phyloP scores from a whole-genome alignment of 257 asterid genomes.

The Nicotiana benthamiana region DNA sequence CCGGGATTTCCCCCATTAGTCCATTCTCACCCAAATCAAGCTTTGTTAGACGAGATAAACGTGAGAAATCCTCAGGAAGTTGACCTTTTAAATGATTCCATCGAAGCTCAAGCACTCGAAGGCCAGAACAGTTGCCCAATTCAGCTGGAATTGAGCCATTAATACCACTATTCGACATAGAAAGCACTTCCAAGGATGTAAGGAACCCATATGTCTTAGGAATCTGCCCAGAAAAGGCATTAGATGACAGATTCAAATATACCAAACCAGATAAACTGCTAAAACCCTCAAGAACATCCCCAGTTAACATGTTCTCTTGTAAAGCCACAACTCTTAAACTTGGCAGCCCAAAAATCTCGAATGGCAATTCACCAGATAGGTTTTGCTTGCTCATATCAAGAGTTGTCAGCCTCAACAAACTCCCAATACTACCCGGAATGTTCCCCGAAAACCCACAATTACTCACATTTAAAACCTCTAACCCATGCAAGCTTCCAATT shows the following conservation, averaged over 20 bases:
- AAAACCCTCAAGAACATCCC: slow-evolving; percentile 61
- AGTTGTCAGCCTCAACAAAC: slow-evolving; percentile 39
- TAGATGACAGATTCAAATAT: slow-evolving; percentile 55
- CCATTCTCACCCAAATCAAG: slow-evolving; percentile 60
- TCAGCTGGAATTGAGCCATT: slow-evolving; percentile 52
- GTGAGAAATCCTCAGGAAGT: slow-evolving; percentile 42
- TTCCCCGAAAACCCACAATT: slow-evolving; percentile 39
- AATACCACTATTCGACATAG: slow-evolving; percentile 46
- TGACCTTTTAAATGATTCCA: slow-evolving; percentile 40
- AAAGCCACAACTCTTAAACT: slow-evolving; percentile 57
- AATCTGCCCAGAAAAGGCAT: slow-evolving; percentile 48
- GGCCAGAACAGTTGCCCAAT: slow-evolving; percentile 51
- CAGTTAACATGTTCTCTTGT: slow-evolving; percentile 48
- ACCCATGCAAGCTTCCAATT: slow-evolving; percentile 38
- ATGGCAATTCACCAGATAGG: slow-evolving; percentile 51
- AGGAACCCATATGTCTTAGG: slow-evolving; percentile 58
- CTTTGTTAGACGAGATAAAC: slow-evolving; percentile 32
- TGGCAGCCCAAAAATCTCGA: slow-evolving; percentile 55
- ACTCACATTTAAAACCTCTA: slow-evolving; percentile 47
- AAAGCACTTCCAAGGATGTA: slow-evolving; percentile 49
- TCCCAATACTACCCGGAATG: slow-evolving; percentile 52
- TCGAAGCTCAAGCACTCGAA: slow-evolving; percentile 43
- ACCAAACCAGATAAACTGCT: slow-evolving; percentile 52
- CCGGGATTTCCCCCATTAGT: slow-evolving; percentile 46
- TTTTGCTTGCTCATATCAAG: slow-evolving; percentile 59